Conservation (phyloP, 1,284 basidiomycete species). For the Malassezia globosa region DNA sequence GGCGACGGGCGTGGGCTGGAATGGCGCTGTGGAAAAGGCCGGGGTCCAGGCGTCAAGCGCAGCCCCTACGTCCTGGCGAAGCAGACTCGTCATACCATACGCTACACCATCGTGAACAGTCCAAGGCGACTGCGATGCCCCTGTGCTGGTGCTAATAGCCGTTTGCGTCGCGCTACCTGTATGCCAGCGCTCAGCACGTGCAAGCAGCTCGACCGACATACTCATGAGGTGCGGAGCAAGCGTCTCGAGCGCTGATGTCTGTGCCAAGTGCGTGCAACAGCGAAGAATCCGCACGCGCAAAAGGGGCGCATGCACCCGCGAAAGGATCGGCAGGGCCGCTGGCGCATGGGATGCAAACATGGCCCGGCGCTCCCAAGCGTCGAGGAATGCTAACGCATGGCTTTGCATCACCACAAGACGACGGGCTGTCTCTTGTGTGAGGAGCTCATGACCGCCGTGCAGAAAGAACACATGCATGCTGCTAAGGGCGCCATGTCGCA, state of each 20-base stretch:
- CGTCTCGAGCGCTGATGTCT: constrained; percentile 64
- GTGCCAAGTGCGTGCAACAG: constrained; percentile 73
- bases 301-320: constrained; percentile 48
- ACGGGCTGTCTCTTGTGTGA: constrained; percentile 80
- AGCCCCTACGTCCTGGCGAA: constrained; percentile 21
- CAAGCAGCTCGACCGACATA: constrained; percentile 70
- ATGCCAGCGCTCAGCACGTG: constrained; percentile 72
- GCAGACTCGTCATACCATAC: constrained; percentile 72
- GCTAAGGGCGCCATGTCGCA: constrained; percentile 78
- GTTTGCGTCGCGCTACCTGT: constrained; percentile 84
- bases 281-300: constrained; percentile 75
- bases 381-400: constrained; percentile 81
- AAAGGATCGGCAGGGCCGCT: constrained; percentile 20
- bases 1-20: not conserved
- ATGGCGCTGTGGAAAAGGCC: not conserved
- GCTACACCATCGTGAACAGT: constrained; percentile 76
- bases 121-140: constrained; percentile 77
- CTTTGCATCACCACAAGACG: constrained; percentile 73
- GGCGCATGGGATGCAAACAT: not conserved
- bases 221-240: constrained; percentile 72
- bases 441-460: constrained; percentile 56
- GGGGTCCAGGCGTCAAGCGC: constrained; percentile 3
- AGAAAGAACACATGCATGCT: constrained; percentile 77
- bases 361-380: constrained; percentile 51
- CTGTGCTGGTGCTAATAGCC: constrained; percentile 70